These are phyloP conservation scores for Colletotrichum sp. DNA, from an alignment of 2,329 filamentous ascomycete species.

Conservation along the genomic window DNA sequence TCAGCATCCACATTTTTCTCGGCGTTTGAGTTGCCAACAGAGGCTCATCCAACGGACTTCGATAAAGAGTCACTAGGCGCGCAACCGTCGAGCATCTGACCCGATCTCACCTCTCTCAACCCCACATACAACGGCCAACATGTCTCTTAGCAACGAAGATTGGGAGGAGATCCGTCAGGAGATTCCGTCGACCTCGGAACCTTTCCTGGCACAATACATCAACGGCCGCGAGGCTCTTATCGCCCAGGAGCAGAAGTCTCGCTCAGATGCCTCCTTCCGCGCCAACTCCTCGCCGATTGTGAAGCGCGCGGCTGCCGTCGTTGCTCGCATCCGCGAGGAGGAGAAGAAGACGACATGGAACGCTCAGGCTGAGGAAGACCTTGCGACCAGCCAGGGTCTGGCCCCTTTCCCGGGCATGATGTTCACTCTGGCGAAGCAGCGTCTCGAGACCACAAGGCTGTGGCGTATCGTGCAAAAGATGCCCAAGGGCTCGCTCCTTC, in stretches of 20 bases:
- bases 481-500: constrained; percentile 81
- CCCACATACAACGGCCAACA: constrained; percentile 19
- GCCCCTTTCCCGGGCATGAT: constrained; percentile 82
- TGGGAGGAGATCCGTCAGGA: constrained; percentile 63
- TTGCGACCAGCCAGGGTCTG: constrained; percentile 61
- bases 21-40: not conserved
- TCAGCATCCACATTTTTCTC: not conserved
- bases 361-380: constrained; percentile 64
- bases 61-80: not conserved
- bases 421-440: constrained; percentile 77
- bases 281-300: constrained; percentile 76
- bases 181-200: constrained; percentile 67
- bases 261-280: constrained; percentile 74
- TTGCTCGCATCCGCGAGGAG: constrained; percentile 73
- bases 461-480: constrained; percentile 80
- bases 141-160: constrained; percentile 58
- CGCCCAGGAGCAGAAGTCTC: constrained; percentile 78
- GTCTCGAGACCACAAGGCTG: constrained; percentile 77
- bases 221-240: constrained; percentile 78
- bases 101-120: not conserved
- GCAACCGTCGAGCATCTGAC: not conserved
- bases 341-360: constrained; percentile 79
- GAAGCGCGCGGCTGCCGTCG: constrained; percentile 73
- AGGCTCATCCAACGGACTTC: not conserved
- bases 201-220: constrained; percentile 84